Evolutionary conservation across 2,329 filamentous ascomycete species (phyloP), one percentile per base, ranked within the genome.

Genomic region (Hysterium pulicare): DNA sequence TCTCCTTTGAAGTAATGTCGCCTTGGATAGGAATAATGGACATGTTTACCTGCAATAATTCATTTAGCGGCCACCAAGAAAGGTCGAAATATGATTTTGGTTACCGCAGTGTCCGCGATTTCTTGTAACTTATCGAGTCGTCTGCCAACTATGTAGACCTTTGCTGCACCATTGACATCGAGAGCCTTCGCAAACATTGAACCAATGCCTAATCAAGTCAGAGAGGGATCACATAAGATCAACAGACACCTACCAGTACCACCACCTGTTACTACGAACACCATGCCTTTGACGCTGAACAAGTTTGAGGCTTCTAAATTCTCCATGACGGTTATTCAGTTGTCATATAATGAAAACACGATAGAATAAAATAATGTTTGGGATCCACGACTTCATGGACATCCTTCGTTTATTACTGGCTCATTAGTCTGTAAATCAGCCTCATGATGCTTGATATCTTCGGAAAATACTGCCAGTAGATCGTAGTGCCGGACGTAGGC

Each of bases 141-240:
- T 15, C 55, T 48, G 4, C 54, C 55, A 3, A 60, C 39, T 16
- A 59, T 54, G 24, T 58, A 59, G 5, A 58, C 54, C 16, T 53
- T 48, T 15, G 48, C 50, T 28, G 54, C 53, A 23, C 53, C 54
- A 17, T 53, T 55, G n/a, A 46, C 32, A 2, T 48, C 48, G 2
- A 58, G 46, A 10, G 57, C 45, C 44, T 50, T 48, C 3, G 55
- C 44, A 5, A 58, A 53, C 47, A 54, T 58, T 16, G 53, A 32
- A 2, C 56, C 55, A 20, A 59, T 58, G 6, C n/a, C n/a, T n/a
- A n/a, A n/a, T n/a, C n/a, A n/a, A n/a, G n/a, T n/a, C n/a, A n/a
- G n/a, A n/a, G n/a, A n/a, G n/a, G n/a, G n/a, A n/a, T n/a, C n/a
- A n/a, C n/a, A n/a, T n/a, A n/a, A n/a, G n/a, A n/a, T n/a, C n/a